phyloP scores from a whole-genome alignment of 2,329 filamentous ascomycete genomes.

The Microcyclospora pomicola region DNA sequence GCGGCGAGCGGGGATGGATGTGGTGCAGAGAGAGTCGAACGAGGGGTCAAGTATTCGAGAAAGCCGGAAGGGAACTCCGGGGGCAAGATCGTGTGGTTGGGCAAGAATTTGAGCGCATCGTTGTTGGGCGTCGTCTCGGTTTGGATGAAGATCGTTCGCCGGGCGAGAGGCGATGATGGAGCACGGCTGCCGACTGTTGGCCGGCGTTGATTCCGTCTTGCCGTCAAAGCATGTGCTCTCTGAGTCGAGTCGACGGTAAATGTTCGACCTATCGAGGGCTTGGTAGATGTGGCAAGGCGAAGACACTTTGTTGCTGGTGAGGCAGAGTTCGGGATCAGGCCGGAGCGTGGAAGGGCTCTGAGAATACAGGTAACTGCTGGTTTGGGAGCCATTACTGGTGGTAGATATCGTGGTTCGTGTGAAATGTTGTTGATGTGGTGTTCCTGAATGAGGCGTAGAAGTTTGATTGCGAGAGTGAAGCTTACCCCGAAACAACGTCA shows the following conservation, averaged over 20 bases:
- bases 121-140: conserved; percentile 87
- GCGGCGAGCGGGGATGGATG: conserved; percentile 85
- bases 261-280: background rate
- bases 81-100: conserved; percentile 76
- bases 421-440: background rate
- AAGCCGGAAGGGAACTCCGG: conserved; percentile 58
- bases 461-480: too few relatives aligned
- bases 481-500: too few relatives aligned
- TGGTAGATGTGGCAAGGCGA: conserved; percentile 7
- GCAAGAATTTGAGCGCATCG: conserved; percentile 91
- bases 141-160: conserved; percentile 88
- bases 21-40: conserved; percentile 75
- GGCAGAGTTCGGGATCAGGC: background rate
- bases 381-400: conserved; percentile 8
- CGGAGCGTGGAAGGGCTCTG: conserved; percentile 9
- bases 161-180: conserved; percentile 11
- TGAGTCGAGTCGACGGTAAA: conserved; percentile 5
- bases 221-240: conserved; percentile 11
- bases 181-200: too few relatives aligned
- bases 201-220: conserved; percentile 17
- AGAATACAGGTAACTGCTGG: conserved; percentile 8
- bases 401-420: background rate
- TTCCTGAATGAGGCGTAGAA: too few relatives aligned
- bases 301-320: conserved; percentile 5
- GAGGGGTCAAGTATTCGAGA: conserved; percentile 81